phyloP scores from a whole-genome alignment of 176 grass and related monocot genomes.

The Pontederia paniculata region DNA sequence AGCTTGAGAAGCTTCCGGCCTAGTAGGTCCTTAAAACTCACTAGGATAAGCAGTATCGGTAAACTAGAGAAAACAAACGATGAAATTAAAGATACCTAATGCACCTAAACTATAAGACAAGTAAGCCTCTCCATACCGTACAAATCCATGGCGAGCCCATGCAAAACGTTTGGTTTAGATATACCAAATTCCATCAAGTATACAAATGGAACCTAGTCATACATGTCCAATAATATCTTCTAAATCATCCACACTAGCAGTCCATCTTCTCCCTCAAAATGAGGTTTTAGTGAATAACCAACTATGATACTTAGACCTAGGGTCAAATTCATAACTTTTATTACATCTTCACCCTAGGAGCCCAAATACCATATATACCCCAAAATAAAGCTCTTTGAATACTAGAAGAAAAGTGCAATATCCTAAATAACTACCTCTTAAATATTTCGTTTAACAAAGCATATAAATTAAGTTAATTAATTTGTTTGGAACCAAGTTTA shows the following conservation, averaged over 20 bases:
- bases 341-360: neutral
- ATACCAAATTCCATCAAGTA: conserved; percentile 2
- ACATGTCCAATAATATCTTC: conserved; percentile 5
- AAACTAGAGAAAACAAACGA: too few species aligned
- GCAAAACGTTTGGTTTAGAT: neutral
- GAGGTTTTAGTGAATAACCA: conserved; percentile 12
- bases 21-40: too few species aligned
- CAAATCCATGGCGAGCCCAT: neutral
- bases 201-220: conserved; percentile 4
- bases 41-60: too few species aligned
- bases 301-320: neutral
- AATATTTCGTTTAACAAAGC: too few species aligned
- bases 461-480: too few species aligned
- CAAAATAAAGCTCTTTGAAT: neutral
- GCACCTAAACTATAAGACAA: neutral
- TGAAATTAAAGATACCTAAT: neutral
- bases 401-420: neutral
- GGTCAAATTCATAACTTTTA: conserved; percentile 2
- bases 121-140: conserved; percentile 1
- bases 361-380: neutral
- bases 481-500: too few species aligned
- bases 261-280: neutral
- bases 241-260: neutral
- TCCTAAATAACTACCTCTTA: too few species aligned
- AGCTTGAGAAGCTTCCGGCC: too few species aligned